Base-by-base conservation (phyloP, 2,329 filamentous ascomycete species). In the Epichloe elymi region DNA sequence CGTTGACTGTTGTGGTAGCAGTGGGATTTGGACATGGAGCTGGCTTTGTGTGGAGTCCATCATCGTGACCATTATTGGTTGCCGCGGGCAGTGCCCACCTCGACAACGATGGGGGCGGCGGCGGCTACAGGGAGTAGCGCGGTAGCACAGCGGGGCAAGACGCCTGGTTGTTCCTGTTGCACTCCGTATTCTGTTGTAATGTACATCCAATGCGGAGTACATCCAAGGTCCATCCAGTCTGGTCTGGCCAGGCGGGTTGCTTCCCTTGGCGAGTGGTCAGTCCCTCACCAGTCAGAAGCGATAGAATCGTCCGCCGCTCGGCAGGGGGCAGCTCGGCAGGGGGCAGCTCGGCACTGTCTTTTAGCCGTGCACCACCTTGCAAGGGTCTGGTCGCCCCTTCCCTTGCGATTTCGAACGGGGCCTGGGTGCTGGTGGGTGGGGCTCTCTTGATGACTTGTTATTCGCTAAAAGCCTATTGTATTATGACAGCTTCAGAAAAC, bases 11-110 rank as follows among this genome's bases (percentile, higher is more conserved):
- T 23, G 47, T 11, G n/a, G 47, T 10, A 49, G 37, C 38, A 42
- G 39, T 17, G 50, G 46, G 20, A 49, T 48, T 26, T 46, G 50
- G 46, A 52, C 36, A 44, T 46, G 50, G 50, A 49, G 46, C 46
- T 45, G 46, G n/a, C 17, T 12, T 17, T 35, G 26, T 37, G 46
- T 43, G 41, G 50, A 52, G 50, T 52, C 40, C 50, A 49, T 52
- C 46, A 52, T 52, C 3, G 15, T 8, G 30, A n/a, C 50, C 20
- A 52, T 49, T 49, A 52, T 49, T 49, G 45, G 45, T 26, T 36
- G 50, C 49, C n/a, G 17, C 38, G 10, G 5, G 8, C 23, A 33
- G 41, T n/a, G 14, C 38, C 48, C 40, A 40, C 48, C 48, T 44
- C 20, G 26, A 30, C 26, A 30, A 30, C 26, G 26, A 30, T 10